Evolutionary conservation across 2,329 filamentous ascomycete species (phyloP), one percentile per base, ranked within the genome.

Genomic region (Aspergillus uvarum): DNA sequence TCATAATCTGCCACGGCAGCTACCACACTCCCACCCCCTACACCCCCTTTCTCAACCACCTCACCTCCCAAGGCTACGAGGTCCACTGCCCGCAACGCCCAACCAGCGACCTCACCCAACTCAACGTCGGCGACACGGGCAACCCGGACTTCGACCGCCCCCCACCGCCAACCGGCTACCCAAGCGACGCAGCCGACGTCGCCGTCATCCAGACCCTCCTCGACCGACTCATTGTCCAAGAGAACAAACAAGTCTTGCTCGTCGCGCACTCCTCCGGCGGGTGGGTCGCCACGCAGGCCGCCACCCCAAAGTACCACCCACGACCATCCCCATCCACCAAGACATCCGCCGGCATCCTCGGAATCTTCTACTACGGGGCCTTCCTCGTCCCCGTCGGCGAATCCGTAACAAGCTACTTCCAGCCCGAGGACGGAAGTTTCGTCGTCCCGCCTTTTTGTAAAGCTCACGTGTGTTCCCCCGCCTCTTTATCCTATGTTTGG

Each of bases 81-180:
- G 60, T 70, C 2, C 68, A 72, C 61, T 76, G 72, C 21, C 73
- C 74, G 16, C 73, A 76, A 38, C 65, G 73, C 6, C 70, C 73
- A 1, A 74, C 71, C 3, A 63, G 70, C 10, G 73, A 76, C 54
- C 65, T 95, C 12, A 85, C 87, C 19, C 76, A 74, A 8, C 80
- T 90, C 14, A 83, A 82, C 62, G 82, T 82, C 4, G 87, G 87
- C 0, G 47, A 59, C 8, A 2, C 51, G 2, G 22, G 51, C 47
- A 32, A 55, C 22, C 57, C 57, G 4, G 57, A 59, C 31, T 55
- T 59, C 29, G 32, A 55, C 31, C 51, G 47, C 16, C 44, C 19
- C 11, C 51, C 51, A 7, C 57, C 51, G 4, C 44, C 6, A 14
- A 11, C n/a, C 21, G 57, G 57, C n/a, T 59, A 54, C 21, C 57